A percentile compares a stretch with the other conserved stretches of the same genome.
These are phyloP conservation scores for Colletotrichum phormii DNA, from an alignment of 2,329 filamentous ascomycete genomes.

Conservation along the genomic window DNA sequence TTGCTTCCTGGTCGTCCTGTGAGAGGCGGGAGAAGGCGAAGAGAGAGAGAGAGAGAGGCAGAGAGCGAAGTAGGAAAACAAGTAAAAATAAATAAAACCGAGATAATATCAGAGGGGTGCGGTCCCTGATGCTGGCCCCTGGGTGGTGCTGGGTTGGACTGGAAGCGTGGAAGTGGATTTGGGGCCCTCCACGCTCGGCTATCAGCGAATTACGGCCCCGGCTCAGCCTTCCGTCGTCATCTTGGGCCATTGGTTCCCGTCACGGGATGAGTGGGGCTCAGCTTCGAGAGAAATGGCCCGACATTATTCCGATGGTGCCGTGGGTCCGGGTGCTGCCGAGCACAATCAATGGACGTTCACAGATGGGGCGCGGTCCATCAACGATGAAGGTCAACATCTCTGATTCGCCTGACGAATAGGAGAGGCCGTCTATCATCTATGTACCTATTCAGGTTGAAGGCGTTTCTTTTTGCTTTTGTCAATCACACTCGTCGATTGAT, in stretches of 20 bases:
- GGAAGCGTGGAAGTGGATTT: conserved; percentile 26
- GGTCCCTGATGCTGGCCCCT: not conserved
- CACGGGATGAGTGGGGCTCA: not conserved
- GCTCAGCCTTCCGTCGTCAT: not conserved
- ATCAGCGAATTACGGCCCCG: conserved; percentile 9
- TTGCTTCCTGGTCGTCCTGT: not conserved
- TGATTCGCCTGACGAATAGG: not conserved
- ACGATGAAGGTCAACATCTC: not conserved
- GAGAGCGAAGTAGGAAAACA: not conserved
- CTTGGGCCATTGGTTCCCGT: not conserved
- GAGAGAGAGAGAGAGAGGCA: not conserved
- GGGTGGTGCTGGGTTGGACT: not conserved
- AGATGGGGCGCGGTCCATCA: not conserved
- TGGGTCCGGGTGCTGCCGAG: conserved; percentile 27
- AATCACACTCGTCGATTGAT: not conserved
- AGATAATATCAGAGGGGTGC: not conserved
- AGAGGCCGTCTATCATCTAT: not conserved
- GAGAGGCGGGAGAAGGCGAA: not conserved
- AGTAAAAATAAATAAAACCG: conserved; percentile 3
- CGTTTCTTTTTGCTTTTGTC: not conserved
- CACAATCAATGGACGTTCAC: not conserved
- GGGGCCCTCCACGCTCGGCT: not conserved
- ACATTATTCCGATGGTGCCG: conserved; percentile 25
- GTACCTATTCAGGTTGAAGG: not conserved
- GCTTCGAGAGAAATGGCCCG: not conserved